Evolutionary conservation across 768 basidiomycete genomes (phyloP).

Genomic region (Suillus ampliporus): DNA sequence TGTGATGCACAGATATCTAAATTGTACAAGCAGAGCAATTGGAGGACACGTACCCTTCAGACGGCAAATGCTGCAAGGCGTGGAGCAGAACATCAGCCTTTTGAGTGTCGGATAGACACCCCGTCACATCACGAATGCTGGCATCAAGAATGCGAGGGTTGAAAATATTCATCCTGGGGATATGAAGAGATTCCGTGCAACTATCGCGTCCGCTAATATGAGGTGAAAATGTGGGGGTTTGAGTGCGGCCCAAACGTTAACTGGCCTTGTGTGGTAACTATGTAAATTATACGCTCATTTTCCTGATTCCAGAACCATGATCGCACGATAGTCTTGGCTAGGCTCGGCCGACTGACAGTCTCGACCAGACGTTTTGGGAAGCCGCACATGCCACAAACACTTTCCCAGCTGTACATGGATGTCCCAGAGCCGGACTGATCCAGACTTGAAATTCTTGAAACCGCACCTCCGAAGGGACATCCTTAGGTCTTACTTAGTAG

Average conservation of each 20-base stretch:
- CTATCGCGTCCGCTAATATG: background rate
- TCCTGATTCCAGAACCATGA: background rate
- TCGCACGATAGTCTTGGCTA: too few species aligned
- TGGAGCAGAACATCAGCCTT: constrained; percentile 76
- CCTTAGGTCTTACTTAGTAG: too few species aligned
- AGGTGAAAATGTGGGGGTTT: background rate
- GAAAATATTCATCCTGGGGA: constrained; percentile 59
- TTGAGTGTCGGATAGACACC: constrained; percentile 62
- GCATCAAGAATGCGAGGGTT: constrained; percentile 81
- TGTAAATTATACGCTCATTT: background rate
- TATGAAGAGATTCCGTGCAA: background rate
- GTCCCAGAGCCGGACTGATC: too few species aligned
- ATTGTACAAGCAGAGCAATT: constrained; percentile 5
- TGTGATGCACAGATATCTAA: background rate
- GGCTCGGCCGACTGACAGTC: too few species aligned
- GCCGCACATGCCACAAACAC: too few species aligned
- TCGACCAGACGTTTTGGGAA: too few species aligned
- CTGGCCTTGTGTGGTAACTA: background rate
- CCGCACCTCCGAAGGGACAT: too few species aligned
- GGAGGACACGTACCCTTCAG: constrained; percentile 58
- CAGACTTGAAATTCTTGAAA: too few species aligned
- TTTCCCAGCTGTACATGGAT: too few species aligned
- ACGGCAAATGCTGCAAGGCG: constrained; percentile 82
- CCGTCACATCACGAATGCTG: constrained; percentile 70
- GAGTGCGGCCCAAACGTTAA: constrained; percentile 7